phyloP scores from a whole-genome alignment of 1,284 basidiomycete species.

The Melampsora americana region DNA sequence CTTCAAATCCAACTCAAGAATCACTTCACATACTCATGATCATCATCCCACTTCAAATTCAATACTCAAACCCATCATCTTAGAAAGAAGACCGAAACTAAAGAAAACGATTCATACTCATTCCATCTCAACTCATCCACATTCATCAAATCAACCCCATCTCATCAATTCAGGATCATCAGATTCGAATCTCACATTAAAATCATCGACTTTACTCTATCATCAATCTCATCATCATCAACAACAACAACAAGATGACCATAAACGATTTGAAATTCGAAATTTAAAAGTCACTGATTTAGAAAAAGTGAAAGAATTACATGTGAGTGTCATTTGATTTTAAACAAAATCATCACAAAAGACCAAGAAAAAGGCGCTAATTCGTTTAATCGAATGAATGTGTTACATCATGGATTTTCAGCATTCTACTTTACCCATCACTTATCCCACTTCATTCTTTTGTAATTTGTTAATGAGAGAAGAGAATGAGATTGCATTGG shows the following conservation, averaged over 20 bases:
- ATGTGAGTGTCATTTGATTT: constrained; percentile 9
- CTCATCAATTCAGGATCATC: background rate
- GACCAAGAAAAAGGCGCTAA: no score
- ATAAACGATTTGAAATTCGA: constrained; percentile 15
- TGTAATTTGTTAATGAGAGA: constrained; percentile 5
- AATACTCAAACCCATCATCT: constrained; percentile 11
- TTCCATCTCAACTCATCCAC: background rate
- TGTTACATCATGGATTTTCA: background rate
- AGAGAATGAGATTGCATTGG: constrained; percentile 3
- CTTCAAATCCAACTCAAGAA: no score
- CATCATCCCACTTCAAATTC: constrained; percentile 26
- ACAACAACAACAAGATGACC: background rate
- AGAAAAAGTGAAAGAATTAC: constrained; percentile 24
- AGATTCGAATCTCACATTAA: background rate
- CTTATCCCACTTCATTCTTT: constrained; percentile 28
- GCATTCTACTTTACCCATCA: constrained; percentile 22
- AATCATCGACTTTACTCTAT: background rate
- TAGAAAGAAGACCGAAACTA: background rate
- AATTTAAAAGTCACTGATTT: constrained; percentile 13
- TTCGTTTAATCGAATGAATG: no score
- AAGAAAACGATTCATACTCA: background rate
- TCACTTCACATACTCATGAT: background rate
- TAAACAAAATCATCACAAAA: no score
- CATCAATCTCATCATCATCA: no score
- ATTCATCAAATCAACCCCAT: background rate